Conservation (phyloP, 208 protist species). For the Porcisia deanei region DNA sequence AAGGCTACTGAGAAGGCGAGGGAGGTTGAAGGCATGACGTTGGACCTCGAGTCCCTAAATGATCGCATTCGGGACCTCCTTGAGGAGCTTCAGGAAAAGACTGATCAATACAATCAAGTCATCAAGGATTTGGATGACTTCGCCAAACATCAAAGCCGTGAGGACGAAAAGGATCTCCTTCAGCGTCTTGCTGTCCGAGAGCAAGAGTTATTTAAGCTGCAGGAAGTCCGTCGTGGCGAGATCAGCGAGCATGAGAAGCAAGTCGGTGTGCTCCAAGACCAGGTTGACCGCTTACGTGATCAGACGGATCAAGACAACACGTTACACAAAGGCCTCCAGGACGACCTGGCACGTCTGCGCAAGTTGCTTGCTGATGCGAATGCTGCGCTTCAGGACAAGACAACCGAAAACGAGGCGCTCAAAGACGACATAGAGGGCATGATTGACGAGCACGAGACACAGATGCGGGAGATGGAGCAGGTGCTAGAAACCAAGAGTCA, state of each 20-base stretch:
- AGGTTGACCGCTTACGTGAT: constrained; percentile 52
- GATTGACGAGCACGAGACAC: constrained; percentile 59
- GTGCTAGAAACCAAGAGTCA: constrained; percentile 57
- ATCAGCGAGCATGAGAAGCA: constrained; percentile 58
- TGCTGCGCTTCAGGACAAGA: constrained; percentile 40
- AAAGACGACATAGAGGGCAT: constrained; percentile 54
- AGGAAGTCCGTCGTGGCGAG: constrained; percentile 59
- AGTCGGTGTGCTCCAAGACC: constrained; percentile 58
- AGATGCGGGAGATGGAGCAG: constrained; percentile 54
- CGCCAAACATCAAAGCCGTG: constrained; percentile 41
- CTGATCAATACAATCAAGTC: constrained; percentile 56
- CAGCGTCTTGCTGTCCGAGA: constrained; percentile 59
- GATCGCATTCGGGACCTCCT: constrained; percentile 47
- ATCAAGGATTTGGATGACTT: constrained; percentile 75
- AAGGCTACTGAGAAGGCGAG: constrained; percentile 9
- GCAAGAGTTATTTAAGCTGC: constrained; percentile 69
- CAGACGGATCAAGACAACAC: constrained; percentile 44
- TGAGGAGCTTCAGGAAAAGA: constrained; percentile 60
- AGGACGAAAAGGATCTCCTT: constrained; percentile 62
- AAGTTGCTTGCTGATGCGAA: constrained; percentile 41
- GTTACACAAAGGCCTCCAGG: constrained; percentile 35
- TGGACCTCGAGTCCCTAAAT: constrained; percentile 46
- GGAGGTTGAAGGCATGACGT: constrained; percentile 34
- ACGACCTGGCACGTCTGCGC: constrained; percentile 42
- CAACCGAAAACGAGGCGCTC: constrained; percentile 49